Conservation (phyloP, 208 protist species). For the Leishmania lainsoni region DNA sequence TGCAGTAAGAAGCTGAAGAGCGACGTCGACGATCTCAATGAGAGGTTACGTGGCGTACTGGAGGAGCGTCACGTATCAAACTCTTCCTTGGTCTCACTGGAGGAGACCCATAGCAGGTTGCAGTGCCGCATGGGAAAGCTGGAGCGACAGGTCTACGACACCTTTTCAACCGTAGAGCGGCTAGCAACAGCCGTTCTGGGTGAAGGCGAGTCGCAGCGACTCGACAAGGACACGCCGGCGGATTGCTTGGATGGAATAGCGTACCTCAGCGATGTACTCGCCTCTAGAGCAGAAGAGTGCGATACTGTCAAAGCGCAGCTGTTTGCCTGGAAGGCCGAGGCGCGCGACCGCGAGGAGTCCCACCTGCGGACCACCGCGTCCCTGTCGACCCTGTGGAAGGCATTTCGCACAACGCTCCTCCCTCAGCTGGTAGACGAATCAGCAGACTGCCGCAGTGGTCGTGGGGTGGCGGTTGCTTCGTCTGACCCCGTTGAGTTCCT, state of each 20-base stretch:
- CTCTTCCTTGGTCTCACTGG: background rate
- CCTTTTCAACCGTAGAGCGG: background rate
- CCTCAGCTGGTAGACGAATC: constrained; percentile 12
- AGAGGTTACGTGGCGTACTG: background rate
- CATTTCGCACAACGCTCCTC: constrained; percentile 6
- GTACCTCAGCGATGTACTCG: constrained; percentile 1
- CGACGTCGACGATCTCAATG: background rate
- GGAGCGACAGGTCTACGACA: background rate
- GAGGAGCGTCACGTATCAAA: background rate
- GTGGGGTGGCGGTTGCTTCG: background rate
- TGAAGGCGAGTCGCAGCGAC: background rate
- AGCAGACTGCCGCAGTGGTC: background rate
- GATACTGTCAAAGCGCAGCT: background rate
- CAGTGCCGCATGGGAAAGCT: background rate
- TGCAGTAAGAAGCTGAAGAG: background rate
- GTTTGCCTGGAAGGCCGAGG: background rate
- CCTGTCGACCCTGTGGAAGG: constrained; percentile 10
- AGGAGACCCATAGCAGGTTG: background rate
- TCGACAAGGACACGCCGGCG: background rate
- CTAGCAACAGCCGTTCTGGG: constrained; percentile 1
- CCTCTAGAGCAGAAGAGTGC: background rate
- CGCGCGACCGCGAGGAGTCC: background rate
- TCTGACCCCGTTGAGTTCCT: background rate
- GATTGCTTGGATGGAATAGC: constrained; percentile 9
- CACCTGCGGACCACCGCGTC: background rate